Base-by-base conservation (phyloP, 164 flowering plant species). In the Annona cherimola region DNA sequence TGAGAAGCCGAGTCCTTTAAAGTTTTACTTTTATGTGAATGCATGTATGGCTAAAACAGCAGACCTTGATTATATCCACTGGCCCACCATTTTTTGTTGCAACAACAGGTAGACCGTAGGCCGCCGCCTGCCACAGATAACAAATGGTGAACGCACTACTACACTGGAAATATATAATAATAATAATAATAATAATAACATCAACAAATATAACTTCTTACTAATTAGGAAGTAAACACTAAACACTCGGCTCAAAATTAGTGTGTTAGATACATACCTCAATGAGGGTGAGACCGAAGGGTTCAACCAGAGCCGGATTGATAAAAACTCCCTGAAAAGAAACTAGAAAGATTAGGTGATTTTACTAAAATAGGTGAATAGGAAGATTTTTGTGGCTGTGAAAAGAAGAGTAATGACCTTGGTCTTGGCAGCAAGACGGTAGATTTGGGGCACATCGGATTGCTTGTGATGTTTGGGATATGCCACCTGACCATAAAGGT, bases 401-500 rank as follows among this genome's bases (percentile, higher is more conserved):
- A 63, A 45, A 45, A 45, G 9, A 45, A 45, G 14, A 63, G 66
- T 63, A 61, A 9, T 11, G 39, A 19, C 97, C 89, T 90, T 92
- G 19, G 95, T 90, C 76, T 86, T 89, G 9, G 93, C 93, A 39
- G 95, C 95, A 40, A 92, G 78, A 55, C 89, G 87, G 79, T 92
- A 92, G 46, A 92, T 92, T 5, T 90, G 84, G 11, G 95, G 97
- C 45, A 92, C 97, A 14, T 92, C 95, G 4, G 89, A 76, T 73
- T 92, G 97, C 83, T 87, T 92, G 71, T 92, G 97, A 78, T 90
- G 97, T 76, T 92, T 92, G 20, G 95, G 95, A 66, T 86, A 89
- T 19, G 97, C 95, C 26, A 92, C 93, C 40, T 87, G 93, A 73
- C 97, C 97, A 69, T 92, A 89, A 76, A 92, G 77, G 72, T 92